Percentiles rank a stretch among this genome's conserved stretches.
Evolutionary conservation across 2,329 filamentous ascomycete species (phyloP).

Genomic region (Colletotrichum karsti): DNA sequence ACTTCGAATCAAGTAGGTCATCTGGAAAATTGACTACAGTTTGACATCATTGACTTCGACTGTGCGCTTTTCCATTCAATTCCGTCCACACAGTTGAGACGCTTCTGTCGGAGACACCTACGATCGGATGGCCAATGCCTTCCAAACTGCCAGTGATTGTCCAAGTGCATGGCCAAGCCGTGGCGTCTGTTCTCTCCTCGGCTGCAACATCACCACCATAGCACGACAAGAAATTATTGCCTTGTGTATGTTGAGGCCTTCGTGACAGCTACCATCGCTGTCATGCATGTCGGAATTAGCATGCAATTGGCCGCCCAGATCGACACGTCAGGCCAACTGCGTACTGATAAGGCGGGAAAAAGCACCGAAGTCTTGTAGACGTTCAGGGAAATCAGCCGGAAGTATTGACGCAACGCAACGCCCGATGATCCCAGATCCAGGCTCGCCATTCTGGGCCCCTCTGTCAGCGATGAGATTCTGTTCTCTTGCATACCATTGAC

Average conservation of each 20-base stretch:
- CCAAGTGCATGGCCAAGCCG: background rate
- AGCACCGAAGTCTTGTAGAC: background rate
- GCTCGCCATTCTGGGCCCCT: background rate
- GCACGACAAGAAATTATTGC: background rate
- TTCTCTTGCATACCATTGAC: background rate
- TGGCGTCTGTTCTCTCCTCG: background rate
- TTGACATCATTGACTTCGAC: background rate
- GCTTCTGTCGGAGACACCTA: background rate
- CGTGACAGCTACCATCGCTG: background rate
- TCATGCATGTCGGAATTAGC: background rate
- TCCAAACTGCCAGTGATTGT: constrained; percentile 1
- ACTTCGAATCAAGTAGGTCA: background rate
- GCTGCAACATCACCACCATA: background rate
- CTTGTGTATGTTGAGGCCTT: background rate
- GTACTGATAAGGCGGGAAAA: background rate
- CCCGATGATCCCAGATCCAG: background rate
- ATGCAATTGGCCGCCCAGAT: background rate
- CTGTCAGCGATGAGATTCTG: background rate
- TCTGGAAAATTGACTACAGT: background rate
- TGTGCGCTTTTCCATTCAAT: background rate
- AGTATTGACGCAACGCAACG: background rate
- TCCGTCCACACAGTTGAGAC: background rate
- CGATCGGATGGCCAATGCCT: constrained; percentile 7
- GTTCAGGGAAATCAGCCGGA: background rate
- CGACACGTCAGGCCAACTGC: constrained; percentile 13